These are phyloP conservation scores for Citrullus colocynthis DNA, from an alignment of 306 rosid genomes.

Conservation along the genomic window DNA sequence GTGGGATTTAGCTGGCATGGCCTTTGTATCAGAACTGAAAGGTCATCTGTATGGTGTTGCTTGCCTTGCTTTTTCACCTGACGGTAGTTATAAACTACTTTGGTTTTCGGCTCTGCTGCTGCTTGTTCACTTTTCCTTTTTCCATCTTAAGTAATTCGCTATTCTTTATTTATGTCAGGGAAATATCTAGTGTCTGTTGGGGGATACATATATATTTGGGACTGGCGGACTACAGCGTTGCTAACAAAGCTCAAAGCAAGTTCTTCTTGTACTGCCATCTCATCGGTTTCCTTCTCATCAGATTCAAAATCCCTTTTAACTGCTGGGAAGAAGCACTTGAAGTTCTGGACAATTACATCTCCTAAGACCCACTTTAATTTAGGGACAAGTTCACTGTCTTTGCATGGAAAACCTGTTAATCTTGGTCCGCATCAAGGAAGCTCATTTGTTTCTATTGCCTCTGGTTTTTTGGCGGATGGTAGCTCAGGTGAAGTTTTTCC, in stretches of 20 bases:
- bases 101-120: slow-evolving; percentile 11
- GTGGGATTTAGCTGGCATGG: slow-evolving; percentile 40
- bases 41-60: slow-evolving; percentile 50
- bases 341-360: slow-evolving; percentile 55
- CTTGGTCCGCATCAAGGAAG: slow-evolving; percentile 48
- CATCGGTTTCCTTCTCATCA: slow-evolving; percentile 51
- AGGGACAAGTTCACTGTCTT: slow-evolving; percentile 20
- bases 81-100: slow-evolving; percentile 35
- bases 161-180: slow-evolving; percentile 27
- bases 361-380: slow-evolving; percentile 32
- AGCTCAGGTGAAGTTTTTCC: slow-evolving; percentile 27
- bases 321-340: slow-evolving; percentile 65
- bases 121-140: slow-evolving; percentile 10
- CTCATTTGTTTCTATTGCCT: slow-evolving; percentile 38
- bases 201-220: slow-evolving; percentile 57
- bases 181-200: slow-evolving; percentile 62
- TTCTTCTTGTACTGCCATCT: slow-evolving; percentile 44
- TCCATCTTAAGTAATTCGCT: not conserved
- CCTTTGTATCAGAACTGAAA: slow-evolving; percentile 40
- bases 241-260: slow-evolving; percentile 54
- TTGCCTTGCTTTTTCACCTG: slow-evolving; percentile 67
- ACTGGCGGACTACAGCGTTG: slow-evolving; percentile 43
- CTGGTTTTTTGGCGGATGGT: slow-evolving; percentile 16
- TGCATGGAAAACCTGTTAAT: slow-evolving; percentile 46
- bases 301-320: slow-evolving; percentile 50